Base-by-base conservation (phyloP, 2,329 filamentous ascomycete genomes). In the Zasmidium cellare region DNA sequence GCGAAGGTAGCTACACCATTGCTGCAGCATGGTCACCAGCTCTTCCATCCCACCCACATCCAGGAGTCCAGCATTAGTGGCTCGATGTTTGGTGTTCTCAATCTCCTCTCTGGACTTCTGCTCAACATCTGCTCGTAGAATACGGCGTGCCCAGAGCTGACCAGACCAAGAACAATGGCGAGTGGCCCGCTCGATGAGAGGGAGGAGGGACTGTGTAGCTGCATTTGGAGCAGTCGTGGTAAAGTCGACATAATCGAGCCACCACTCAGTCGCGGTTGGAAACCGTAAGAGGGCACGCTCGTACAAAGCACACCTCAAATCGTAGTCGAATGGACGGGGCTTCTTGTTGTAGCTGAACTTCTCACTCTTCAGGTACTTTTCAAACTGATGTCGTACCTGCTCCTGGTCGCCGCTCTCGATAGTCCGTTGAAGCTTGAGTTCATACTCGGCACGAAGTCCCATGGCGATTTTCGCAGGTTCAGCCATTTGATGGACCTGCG, bases 161-260 rank as follows among this genome's bases (percentile, higher is more conserved):
- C 94, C 94, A 6, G 92, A 96, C 89, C 92, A 96, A 1, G 94
- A 92, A 67, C 93, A 96, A 74, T 97, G 94, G 46, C 87, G 84
- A 9, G 92, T 94, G 12, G 91, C 92, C 63, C 92, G 85, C 67
- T 91, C 87, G 2, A 96, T 80, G 6, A 93, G 83, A 48, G 90
- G 84, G 9, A 96, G 81, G 38, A 89, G 73, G 9, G 64, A 65
- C 12, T 56, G 55, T 9, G 61, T 60, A 9, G 53, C 57, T 9
- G 57, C 53, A 6, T 61, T 46, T 78, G 82, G n/a, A 79, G 81
- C 49, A 68, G 68, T 65, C 51, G 84, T 77, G 14, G 94, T 76
- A 64, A 91, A 92, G 60, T 91, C 88, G 24, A 91, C 79, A 67
- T 92, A 91, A 64, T 96, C 91, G 69, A 89, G 86, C 93, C 93